phyloP scores from a whole-genome alignment of 2,329 filamentous ascomycete species.

The Beauveria asiatica region DNA sequence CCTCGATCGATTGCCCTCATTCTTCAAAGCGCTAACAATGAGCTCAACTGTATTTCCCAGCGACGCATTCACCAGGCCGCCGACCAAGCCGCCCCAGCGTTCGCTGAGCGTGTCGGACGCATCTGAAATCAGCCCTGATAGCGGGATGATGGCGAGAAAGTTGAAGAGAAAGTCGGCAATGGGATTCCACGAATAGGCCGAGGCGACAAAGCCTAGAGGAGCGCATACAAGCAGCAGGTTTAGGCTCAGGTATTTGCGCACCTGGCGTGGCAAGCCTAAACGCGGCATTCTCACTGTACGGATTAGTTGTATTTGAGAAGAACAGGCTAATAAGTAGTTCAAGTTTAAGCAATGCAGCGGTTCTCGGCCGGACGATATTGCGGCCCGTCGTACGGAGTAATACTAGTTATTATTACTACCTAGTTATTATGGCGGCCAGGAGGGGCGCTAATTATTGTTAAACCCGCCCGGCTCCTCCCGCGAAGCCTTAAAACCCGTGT shows the following conservation, averaged over 20 bases:
- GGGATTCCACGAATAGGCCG: conserved; percentile 7
- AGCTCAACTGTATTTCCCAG: conserved; percentile 15
- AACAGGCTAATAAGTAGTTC: background rate
- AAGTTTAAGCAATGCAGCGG: background rate
- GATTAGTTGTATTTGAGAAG: background rate
- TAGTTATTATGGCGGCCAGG: background rate
- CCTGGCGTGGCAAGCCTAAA: background rate
- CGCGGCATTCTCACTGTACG: background rate
- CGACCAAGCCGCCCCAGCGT: conserved; percentile 11
- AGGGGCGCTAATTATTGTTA: background rate
- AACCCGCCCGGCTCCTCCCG: background rate
- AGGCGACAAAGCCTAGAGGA: conserved; percentile 11
- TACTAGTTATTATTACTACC: no score
- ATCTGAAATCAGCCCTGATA: conserved; percentile 13
- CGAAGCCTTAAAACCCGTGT: background rate
- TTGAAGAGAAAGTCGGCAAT: conserved; percentile 9
- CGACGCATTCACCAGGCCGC: conserved; percentile 14
- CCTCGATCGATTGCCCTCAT: no score
- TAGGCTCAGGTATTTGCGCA: background rate
- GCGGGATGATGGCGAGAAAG: conserved; percentile 13
- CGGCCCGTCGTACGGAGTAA: no score
- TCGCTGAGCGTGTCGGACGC: conserved; percentile 13
- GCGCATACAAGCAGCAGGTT: conserved; percentile 11
- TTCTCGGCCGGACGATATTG: background rate
- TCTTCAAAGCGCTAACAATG: conserved; percentile 1